Evolutionary conservation across 2,329 filamentous ascomycete species (phyloP).

Genomic region (Gliomastix tumulicola): DNA sequence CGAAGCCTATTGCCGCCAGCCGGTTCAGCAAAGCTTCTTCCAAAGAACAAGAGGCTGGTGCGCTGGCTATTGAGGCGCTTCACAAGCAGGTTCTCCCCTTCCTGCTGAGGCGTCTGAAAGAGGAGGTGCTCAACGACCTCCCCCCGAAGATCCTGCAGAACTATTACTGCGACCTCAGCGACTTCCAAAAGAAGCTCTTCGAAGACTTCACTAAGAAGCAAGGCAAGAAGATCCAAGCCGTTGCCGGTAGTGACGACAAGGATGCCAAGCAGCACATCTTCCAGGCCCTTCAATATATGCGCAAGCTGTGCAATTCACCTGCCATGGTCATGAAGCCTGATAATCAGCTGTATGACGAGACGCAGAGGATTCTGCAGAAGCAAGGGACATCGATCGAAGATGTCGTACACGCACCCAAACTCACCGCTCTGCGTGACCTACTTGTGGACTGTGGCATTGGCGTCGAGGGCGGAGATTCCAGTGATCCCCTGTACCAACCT

Average conservation of each 20-base stretch:
- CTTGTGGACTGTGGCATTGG: conserved; percentile 99
- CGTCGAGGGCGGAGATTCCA: conserved; percentile 57
- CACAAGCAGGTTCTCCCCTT: conserved; percentile 98
- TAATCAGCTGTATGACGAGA: conserved; percentile 83
- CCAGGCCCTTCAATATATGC: conserved; percentile 98
- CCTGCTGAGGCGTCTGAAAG: conserved; percentile 89
- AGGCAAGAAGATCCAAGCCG: conserved; percentile 76
- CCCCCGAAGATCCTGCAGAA: conserved; percentile 98
- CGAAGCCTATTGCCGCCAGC: conserved; percentile 89
- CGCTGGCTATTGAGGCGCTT: conserved; percentile 92
- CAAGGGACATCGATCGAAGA: conserved; percentile 81
- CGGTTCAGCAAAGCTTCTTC: conserved; percentile 96
- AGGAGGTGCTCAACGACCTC: conserved; percentile 92
- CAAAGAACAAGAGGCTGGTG: conserved; percentile 95
- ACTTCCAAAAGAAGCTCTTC: conserved; percentile 89
- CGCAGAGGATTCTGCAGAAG: conserved; percentile 70
- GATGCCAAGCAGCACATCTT: conserved; percentile 98
- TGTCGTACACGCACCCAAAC: conserved; percentile 82
- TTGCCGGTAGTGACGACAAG: conserved; percentile 79
- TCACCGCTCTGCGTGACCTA: conserved; percentile 82
- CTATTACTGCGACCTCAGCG: conserved; percentile 97
- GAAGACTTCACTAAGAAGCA: conserved; percentile 96
- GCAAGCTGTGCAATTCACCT: conserved; percentile 96
- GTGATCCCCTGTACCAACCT: conserved; percentile 61
- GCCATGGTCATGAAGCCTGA: conserved; percentile 93